Percentiles rank a stretch among this genome's conserved stretches.
These are phyloP conservation scores for Hyaloperonospora brassicae DNA, from an alignment of 352 stramenopile genomes.

Conservation along the genomic window DNA sequence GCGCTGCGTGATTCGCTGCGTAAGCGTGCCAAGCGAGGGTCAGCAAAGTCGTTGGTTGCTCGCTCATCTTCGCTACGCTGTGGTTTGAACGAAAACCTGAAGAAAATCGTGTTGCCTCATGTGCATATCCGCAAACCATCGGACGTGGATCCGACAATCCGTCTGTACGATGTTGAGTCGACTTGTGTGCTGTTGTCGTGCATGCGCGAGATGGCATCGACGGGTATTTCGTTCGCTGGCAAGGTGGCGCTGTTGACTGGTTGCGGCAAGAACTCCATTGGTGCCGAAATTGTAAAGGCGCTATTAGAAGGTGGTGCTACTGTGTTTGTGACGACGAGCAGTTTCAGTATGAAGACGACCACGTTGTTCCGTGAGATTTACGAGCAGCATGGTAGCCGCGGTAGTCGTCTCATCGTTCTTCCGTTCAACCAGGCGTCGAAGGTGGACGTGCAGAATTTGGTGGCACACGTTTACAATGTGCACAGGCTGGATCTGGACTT, in stretches of 20 bases:
- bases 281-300: slow-evolving; percentile 73
- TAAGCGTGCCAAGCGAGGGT: slow-evolving; percentile 30
- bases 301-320: slow-evolving; percentile 79
- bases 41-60: slow-evolving; percentile 31
- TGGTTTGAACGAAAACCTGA: slow-evolving; percentile 54
- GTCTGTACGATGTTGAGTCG: slow-evolving; percentile 73
- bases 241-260: slow-evolving; percentile 84
- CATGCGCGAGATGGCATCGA: slow-evolving; percentile 81
- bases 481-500: slow-evolving; percentile 83
- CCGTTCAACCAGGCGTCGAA: slow-evolving; percentile 85
- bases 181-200: slow-evolving; percentile 70
- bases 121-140: slow-evolving; percentile 73
- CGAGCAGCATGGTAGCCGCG: slow-evolving; percentile 75
- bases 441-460: slow-evolving; percentile 56
- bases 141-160: slow-evolving; percentile 66
- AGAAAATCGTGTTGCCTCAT: slow-evolving; percentile 59
- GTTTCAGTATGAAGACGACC: slow-evolving; percentile 51
- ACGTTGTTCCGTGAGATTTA: slow-evolving; percentile 72
- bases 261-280: slow-evolving; percentile 81
- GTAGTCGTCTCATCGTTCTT: slow-evolving; percentile 67
- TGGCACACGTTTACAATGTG: slow-evolving; percentile 77
- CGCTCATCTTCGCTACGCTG: slow-evolving; percentile 41
- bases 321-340: slow-evolving; percentile 81
- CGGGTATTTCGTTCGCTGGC: slow-evolving; percentile 74
- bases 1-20: slow-evolving; percentile 49